Evolutionary conservation across 495 filamentous ascomycete genomes (phyloP).

Genomic region (Hypoxylon cercidicola): DNA sequence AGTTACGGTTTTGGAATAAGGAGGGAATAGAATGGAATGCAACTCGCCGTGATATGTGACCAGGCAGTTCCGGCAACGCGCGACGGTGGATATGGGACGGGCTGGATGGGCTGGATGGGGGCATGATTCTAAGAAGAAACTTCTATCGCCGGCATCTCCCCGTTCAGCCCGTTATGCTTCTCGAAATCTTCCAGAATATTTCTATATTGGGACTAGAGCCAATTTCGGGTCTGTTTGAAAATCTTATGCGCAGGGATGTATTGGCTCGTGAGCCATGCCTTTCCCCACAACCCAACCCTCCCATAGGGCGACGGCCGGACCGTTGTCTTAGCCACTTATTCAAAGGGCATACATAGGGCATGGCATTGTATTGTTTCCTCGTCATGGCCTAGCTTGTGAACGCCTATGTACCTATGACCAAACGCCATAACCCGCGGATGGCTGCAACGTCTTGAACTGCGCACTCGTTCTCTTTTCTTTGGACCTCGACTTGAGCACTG

Average conservation of each 20-base stretch:
- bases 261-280: constrained; percentile 33
- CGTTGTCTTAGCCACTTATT: constrained; percentile 31
- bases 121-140: constrained; percentile 13
- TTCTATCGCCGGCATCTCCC: constrained; percentile 23
- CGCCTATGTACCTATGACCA: constrained; percentile 11
- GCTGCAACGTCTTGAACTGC: constrained; percentile 22
- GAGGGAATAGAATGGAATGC: constrained; percentile 23
- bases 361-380: constrained; percentile 27
- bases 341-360: constrained; percentile 17
- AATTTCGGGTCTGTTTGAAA: constrained; percentile 37
- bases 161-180: constrained; percentile 20
- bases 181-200: constrained; percentile 44
- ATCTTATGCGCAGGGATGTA: constrained; percentile 41
- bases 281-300: constrained; percentile 35
- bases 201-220: constrained; percentile 27
- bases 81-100: constrained; percentile 6
- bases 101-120: neutral
- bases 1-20: constrained; percentile 16
- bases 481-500: constrained; percentile 2
- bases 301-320: constrained; percentile 31
- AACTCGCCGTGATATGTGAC: constrained; percentile 22
- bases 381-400: constrained; percentile 5
- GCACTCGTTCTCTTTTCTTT: neutral
- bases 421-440: constrained; percentile 20
- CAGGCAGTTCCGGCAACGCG: constrained; percentile 1